Base-by-base conservation (phyloP, 108 stramenopile genomes). In the Nannochloropsis granulata region DNA sequence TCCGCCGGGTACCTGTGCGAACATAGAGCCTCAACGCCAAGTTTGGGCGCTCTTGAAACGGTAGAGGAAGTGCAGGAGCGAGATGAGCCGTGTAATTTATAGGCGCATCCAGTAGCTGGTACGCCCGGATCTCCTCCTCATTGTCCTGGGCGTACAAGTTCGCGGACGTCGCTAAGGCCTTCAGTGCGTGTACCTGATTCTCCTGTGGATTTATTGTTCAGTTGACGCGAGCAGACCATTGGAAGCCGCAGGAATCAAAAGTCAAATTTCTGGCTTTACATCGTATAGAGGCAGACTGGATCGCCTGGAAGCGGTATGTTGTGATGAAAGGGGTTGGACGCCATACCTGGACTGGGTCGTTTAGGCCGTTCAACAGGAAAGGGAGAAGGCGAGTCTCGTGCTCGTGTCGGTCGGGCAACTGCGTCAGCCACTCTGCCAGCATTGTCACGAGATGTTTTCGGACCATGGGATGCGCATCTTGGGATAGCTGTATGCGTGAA, bases 341-440 rank as follows among this genome's bases (percentile, higher is more conserved):
- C 78, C 82, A 44, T 24, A 86, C 84, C 71, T 84, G 43, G 12
- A 80, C 43, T 0, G 45, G 87, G 79, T 95, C 94, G 56, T 89
- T 91, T 44, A 91, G 43, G 44, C 93, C 92, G n/a, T 89, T 86
- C 56, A 95, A 79, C 0, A 95, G 56, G 81, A 94, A 95, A 1
- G 94, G 94, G 34, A 95, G 86, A 26, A 95, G 90, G 19, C 94
- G 91, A 19, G 92, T 92, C 82, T 94, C 91, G 83, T 93, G 92
- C 85, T 95, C 79, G 88, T 45, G 90, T 79, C 93, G 88, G 84
- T 95, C 94, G 23, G 93, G 92, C 23, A 94, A 93, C 80, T 84
- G 84, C 13, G 90, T 88, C 81, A 94, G 81, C 88, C 93, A 93
- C 81, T 86, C 88, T 24, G 80, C 44, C 9, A 95, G 87, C 91